Evolutionary conservation across 192 early-diverging fungal species (phyloP).

Genomic region (Dimargaris cristalligena): DNA sequence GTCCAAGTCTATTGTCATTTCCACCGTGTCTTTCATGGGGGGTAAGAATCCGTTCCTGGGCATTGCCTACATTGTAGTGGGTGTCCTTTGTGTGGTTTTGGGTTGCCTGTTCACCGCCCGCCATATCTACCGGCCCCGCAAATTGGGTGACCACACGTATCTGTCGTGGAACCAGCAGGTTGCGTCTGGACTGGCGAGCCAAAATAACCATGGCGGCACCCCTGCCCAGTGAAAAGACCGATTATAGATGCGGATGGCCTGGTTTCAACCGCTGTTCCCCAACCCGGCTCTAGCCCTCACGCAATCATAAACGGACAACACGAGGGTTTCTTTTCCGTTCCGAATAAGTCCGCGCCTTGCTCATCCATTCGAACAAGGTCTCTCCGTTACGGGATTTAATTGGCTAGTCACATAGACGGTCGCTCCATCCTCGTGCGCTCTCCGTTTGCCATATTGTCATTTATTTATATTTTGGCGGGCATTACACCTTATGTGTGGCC

Average conservation of each 20-base stretch:
- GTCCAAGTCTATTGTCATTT: constrained; percentile 88
- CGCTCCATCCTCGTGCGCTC: background rate
- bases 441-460: background rate
- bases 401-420: background rate
- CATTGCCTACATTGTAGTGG: constrained; percentile 83
- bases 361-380: constrained; percentile 8
- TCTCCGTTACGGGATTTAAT: constrained; percentile 8
- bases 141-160: constrained; percentile 92
- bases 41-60: constrained; percentile 96
- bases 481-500: constrained; percentile 6
- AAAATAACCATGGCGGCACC: constrained; percentile 10
- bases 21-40: constrained; percentile 85
- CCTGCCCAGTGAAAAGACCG: too few relatives aligned
- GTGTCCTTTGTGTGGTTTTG: constrained; percentile 74
- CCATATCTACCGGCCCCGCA: constrained; percentile 88
- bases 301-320: constrained; percentile 1
- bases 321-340: background rate
- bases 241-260: too few relatives aligned
- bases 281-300: constrained; percentile 15
- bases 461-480: constrained; percentile 5
- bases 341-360: background rate
- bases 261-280: constrained; percentile 15
- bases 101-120: constrained; percentile 76
- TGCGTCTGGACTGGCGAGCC: constrained; percentile 6
- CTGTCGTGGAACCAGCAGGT: constrained; percentile 83